Percentiles rank a stretch among this genome's conserved stretches.
phyloP scores from a whole-genome alignment of 192 early-diverging fungal genomes.

The Chytriomyces hyalinus region DNA sequence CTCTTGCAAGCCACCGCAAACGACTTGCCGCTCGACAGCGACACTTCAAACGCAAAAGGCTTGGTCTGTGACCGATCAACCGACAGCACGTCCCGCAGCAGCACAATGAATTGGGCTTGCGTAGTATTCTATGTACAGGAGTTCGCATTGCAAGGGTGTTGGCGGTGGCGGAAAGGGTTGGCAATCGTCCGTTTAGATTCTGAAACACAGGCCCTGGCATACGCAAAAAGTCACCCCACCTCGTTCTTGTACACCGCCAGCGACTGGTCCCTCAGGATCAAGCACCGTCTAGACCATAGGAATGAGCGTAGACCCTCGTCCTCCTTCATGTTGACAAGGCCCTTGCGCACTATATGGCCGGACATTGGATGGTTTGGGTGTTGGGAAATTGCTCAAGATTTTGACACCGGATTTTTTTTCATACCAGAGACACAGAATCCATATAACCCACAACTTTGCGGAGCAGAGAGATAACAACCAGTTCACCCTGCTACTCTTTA shows the following conservation, averaged over 20 bases:
- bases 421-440: background rate
- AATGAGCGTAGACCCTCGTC: constrained; percentile 81
- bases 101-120: constrained; percentile 60
- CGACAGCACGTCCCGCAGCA: constrained; percentile 87
- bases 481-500: too few relatives aligned
- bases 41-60: constrained; percentile 89
- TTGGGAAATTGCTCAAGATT: background rate
- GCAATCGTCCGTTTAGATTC: too few relatives aligned
- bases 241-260: constrained; percentile 93
- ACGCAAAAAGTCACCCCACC: constrained; percentile 53
- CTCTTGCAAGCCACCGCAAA: constrained; percentile 90
- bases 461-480: background rate
- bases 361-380: constrained; percentile 16
- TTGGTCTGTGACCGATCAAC: constrained; percentile 88
- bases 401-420: background rate
- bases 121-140: background rate
- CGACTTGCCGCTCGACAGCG: constrained; percentile 83
- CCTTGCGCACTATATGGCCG: constrained; percentile 65
- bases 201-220: too few relatives aligned
- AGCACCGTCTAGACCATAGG: constrained; percentile 94
- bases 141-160: background rate
- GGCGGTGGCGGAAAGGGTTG: background rate
- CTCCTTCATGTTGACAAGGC: constrained; percentile 86
- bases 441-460: background rate
- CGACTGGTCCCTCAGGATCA: constrained; percentile 84